A percentile compares a stretch with the other conserved stretches of the same genome.
Evolutionary conservation across 2,329 filamentous ascomycete species (phyloP).

Genomic region (Waltergamsia citrina): DNA sequence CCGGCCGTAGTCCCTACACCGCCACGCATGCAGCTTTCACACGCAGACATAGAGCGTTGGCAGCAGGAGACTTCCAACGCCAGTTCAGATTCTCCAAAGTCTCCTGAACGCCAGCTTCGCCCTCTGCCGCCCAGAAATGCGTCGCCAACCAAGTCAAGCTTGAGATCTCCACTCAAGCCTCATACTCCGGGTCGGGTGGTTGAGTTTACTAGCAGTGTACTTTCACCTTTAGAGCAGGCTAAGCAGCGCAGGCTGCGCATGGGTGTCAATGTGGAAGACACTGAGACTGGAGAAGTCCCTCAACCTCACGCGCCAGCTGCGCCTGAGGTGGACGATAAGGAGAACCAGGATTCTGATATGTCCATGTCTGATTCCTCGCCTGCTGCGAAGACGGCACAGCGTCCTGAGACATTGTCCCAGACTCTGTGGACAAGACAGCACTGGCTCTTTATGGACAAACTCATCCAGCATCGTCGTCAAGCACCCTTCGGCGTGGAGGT

Average conservation of each 20-base stretch:
- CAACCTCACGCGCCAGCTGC: conserved; percentile 6
- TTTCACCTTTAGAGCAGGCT: conserved; percentile 34
- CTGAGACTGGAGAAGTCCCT: conserved; percentile 2
- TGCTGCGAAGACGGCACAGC: conserved; percentile 5
- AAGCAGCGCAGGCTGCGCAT: conserved; percentile 18
- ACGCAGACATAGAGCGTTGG: conserved; percentile 30
- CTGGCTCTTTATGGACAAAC: conserved; percentile 42
- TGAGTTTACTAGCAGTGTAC: conserved; percentile 43
- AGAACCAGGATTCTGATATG: conserved; percentile 18
- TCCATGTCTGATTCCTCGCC: conserved; percentile 17
- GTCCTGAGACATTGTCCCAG: conserved; percentile 23
- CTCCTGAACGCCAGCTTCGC: conserved; percentile 28
- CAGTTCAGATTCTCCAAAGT: conserved; percentile 25
- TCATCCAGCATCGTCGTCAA: conserved; percentile 37
- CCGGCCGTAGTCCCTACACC: conserved; percentile 20
- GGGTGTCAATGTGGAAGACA: conserved; percentile 1
- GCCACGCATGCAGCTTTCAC: conserved; percentile 29
- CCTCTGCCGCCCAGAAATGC: conserved; percentile 40
- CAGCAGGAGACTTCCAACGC: conserved; percentile 27
- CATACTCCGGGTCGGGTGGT: conserved; percentile 49
- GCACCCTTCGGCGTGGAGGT: conserved; percentile 23
- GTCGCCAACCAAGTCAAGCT: conserved; percentile 46
- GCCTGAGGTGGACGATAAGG: conserved; percentile 17
- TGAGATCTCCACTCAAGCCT: conserved; percentile 47
- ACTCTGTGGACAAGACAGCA: conserved; percentile 39